These are phyloP conservation scores for Candida tetrigidarum DNA, from an alignment of 1,139 yeast genomes.

Conservation along the genomic window DNA sequence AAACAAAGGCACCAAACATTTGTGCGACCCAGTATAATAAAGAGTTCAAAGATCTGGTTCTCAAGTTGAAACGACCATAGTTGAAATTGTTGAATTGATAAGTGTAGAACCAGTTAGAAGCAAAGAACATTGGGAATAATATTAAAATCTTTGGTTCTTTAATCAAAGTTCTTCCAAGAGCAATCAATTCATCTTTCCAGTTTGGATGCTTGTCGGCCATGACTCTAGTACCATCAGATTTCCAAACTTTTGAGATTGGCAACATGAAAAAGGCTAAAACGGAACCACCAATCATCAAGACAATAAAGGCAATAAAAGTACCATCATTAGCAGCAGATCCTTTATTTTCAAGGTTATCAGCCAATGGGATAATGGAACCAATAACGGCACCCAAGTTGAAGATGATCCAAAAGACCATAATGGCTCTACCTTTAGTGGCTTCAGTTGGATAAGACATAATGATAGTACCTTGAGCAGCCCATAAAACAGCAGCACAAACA, in stretches of 20 bases:
- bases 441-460: constrained; percentile 65
- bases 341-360: constrained; percentile 45
- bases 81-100: constrained; percentile 65
- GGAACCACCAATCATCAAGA: constrained; percentile 55
- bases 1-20: constrained; percentile 56
- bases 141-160: constrained; percentile 51
- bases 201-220: constrained; percentile 49
- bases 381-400: constrained; percentile 68
- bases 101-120: constrained; percentile 69
- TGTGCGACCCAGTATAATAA: constrained; percentile 64
- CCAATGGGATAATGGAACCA: constrained; percentile 61
- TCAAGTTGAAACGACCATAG: constrained; percentile 57
- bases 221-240: constrained; percentile 56
- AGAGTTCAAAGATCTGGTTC: constrained; percentile 64
- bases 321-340: constrained; percentile 50
- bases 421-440: constrained; percentile 54
- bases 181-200: constrained; percentile 49
- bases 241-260: constrained; percentile 55
- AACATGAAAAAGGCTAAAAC: constrained; percentile 50
- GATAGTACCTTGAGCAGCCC: constrained; percentile 67
- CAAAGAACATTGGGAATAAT: constrained; percentile 63
- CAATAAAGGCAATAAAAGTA: constrained; percentile 61
- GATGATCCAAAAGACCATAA: constrained; percentile 63
- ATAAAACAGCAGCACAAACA: constrained; percentile 56
- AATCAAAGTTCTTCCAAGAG: constrained; percentile 42